These are phyloP conservation scores for Gracilaria caudata DNA, from an alignment of 23 red algal genomes.

Conservation along the genomic window DNA sequence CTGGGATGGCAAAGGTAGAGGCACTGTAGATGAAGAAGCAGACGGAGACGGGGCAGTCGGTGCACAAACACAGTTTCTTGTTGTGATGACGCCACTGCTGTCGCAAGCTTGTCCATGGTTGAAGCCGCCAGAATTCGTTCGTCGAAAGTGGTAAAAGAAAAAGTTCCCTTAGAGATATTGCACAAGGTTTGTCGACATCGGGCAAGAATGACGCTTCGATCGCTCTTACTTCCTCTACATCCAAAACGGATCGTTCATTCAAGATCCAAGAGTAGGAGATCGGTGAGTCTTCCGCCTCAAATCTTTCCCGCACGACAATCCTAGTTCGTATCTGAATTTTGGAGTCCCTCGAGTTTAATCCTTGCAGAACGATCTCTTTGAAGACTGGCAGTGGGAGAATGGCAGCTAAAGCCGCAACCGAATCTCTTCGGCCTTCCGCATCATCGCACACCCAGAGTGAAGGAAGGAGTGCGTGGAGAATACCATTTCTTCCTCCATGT, in stretches of 20 bases:
- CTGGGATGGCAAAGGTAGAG: not conserved
- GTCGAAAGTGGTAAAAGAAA: not conserved
- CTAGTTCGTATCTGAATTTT: constrained; percentile 6
- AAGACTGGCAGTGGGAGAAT: constrained; percentile 37
- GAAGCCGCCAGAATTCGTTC: constrained; percentile 3
- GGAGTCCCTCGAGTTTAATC: not conserved
- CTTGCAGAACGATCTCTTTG: not conserved
- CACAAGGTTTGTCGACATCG: constrained; percentile 5
- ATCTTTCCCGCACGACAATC: not conserved
- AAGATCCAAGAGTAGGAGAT: constrained; percentile 7
- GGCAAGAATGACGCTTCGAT: constrained; percentile 4
- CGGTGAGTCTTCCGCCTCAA: not conserved
- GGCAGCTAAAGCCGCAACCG: constrained; percentile 23
- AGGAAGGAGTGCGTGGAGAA: constrained; percentile 5
- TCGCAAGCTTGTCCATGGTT: constrained; percentile 1
- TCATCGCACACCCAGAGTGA: constrained; percentile 34
- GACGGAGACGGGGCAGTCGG: not conserved
- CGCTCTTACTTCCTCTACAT: not conserved
- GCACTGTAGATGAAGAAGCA: not conserved
- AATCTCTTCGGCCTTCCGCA: not conserved
- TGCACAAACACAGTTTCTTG: not conserved
- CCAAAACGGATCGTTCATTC: not conserved
- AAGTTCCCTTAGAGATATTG: not conserved
- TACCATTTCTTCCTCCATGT: not conserved
- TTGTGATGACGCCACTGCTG: not conserved